Evolutionary conservation across 2,329 filamentous ascomycete genomes (phyloP).

Genomic region (Aaosphaeria pasadenensis): DNA sequence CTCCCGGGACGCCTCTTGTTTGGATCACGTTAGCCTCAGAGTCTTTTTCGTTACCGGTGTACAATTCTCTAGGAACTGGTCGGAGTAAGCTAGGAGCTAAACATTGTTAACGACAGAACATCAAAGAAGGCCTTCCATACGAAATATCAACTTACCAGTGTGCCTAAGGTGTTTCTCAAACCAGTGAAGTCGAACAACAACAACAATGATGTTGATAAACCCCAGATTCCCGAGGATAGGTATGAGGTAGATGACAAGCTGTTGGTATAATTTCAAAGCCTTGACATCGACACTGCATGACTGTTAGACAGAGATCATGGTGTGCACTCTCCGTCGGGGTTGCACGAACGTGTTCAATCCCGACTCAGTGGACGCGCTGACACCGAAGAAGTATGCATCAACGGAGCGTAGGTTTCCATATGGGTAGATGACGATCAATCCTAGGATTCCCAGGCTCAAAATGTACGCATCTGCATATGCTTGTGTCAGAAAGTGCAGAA

Average conservation of each 20-base stretch:
- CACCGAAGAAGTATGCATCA: conserved; percentile 51
- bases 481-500: neutral
- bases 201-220: conserved; percentile 51
- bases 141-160: conserved; percentile 49
- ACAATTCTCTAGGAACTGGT: neutral
- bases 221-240: conserved; percentile 49
- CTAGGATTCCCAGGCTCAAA: conserved; percentile 34
- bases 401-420: conserved; percentile 42
- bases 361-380: conserved; percentile 48
- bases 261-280: conserved; percentile 49
- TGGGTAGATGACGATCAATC: conserved; percentile 37
- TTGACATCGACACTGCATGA: conserved; percentile 49
- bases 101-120: conserved; percentile 27
- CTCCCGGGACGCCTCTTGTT: neutral
- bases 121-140: conserved; percentile 52
- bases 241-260: conserved; percentile 51
- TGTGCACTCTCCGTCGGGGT: no score
- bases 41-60: neutral
- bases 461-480: conserved; percentile 40
- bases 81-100: neutral
- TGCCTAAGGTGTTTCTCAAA: conserved; percentile 46
- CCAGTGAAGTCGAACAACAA: conserved; percentile 49
- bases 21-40: neutral
- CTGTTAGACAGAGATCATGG: conserved; percentile 1
- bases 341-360: conserved; percentile 46